Evolutionary conservation across 768 basidiomycete genomes (phyloP), one percentile per base, ranked within the genome.

Genomic region (Rhizopogon vulgaris): DNA sequence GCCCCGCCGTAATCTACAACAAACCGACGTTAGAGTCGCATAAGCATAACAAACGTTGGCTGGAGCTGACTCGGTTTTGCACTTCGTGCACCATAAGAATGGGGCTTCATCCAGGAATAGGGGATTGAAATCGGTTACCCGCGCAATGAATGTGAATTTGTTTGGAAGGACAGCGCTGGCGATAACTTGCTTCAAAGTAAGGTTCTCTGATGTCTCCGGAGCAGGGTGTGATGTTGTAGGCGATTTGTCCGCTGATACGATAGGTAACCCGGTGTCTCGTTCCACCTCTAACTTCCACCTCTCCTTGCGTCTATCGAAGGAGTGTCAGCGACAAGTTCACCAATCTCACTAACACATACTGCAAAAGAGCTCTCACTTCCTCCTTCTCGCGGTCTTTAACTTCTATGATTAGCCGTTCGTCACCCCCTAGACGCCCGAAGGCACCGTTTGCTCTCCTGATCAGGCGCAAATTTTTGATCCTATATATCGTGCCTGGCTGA

Each of bases 101-200:
- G 77, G 73, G 14, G 74, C 79, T 14, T 83, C 73, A 25, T 66
- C 56, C 27, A 85, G 58, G 27, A 72, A 59, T 30, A 73, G 67
- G 1, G 86, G 86, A 57, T 73, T 76, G 59, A 78, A 85, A 58
- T 83, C 81, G 8, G 78, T 59, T 2, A 76, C 72, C 17, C 76
- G 77, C 6, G 78, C 84, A 9, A 68, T 58, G 22, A 85, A 61
- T 37, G 64, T 71, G 52, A 75, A 78, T 38, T 63, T 69, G 14
- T 63, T 64, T 3, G 77, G 69, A 41, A 64, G 71, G 38, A 61
- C 62, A 22, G 66, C 57, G 25, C 55, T 53, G 12, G 61, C 52
- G 7, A 65, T 56, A 38, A 78, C 60, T 52, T 79, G 70, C 52
- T 71, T 60, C 43, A 80, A 68, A 15, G 69, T 68, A 46, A 58